phyloP scores from a whole-genome alignment of 768 basidiomycete species.

The Tulasnella sp. region DNA sequence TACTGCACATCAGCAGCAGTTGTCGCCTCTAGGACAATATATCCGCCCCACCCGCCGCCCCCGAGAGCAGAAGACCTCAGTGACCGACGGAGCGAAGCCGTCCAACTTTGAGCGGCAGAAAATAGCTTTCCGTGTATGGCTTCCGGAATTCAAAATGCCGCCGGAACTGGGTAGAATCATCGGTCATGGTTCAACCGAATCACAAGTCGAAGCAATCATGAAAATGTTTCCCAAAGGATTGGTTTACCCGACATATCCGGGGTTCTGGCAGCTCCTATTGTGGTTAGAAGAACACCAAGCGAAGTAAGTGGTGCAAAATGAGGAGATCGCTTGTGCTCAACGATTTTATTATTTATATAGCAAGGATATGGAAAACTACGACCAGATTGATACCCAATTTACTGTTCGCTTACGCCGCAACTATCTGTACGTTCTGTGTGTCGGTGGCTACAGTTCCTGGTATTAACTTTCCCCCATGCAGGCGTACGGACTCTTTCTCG shows the following conservation, averaged over 20 bases:
- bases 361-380: slow-evolving; percentile 39
- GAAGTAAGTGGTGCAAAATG: background rate
- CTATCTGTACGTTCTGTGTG: background rate
- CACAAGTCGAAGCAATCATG: slow-evolving; percentile 22
- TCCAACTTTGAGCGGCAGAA: slow-evolving; percentile 44
- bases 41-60: background rate
- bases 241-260: slow-evolving; percentile 41
- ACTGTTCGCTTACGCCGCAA: slow-evolving; percentile 35
- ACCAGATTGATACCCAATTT: slow-evolving; percentile 32
- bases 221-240: background rate
- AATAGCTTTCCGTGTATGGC: slow-evolving; percentile 42
- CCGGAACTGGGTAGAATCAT: slow-evolving; percentile 38
- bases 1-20: background rate
- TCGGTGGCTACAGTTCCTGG: too few relatives aligned
- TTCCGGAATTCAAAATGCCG: slow-evolving; percentile 42
- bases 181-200: slow-evolving; percentile 32
- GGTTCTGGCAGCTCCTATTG: slow-evolving; percentile 47
- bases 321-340: background rate
- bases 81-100: slow-evolving; percentile 45
- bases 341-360: slow-evolving; percentile 17
- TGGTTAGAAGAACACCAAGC: slow-evolving; percentile 46
- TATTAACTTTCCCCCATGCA: background rate
- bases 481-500: background rate
- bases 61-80: slow-evolving; percentile 30
- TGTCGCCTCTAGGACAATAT: background rate